These are phyloP conservation scores for Rhodofomes roseus DNA, from an alignment of 1,284 basidiomycete species.

Conservation along the genomic window DNA sequence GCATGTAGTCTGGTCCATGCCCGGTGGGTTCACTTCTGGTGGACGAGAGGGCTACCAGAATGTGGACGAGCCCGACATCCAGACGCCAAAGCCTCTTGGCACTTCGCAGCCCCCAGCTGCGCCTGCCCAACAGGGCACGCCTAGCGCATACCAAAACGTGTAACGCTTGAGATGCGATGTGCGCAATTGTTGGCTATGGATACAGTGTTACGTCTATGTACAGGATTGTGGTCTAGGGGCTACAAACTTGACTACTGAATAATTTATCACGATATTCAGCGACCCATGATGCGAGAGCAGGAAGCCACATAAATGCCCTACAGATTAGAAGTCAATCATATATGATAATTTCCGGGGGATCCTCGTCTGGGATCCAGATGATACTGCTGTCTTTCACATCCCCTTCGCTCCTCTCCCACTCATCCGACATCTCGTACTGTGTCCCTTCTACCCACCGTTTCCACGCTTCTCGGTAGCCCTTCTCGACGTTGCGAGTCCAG, in stretches of 20 bases:
- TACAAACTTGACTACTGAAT: constrained; percentile 1
- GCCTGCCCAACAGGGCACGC: constrained; percentile 25
- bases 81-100: constrained; percentile 31
- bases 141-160: constrained; percentile 53
- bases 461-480: constrained; percentile 49
- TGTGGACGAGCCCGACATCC: constrained; percentile 57
- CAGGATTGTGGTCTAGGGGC: not conserved
- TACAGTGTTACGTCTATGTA: constrained; percentile 7
- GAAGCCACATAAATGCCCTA: not conserved
- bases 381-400: constrained; percentile 33
- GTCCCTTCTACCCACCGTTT: constrained; percentile 51
- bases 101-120: constrained; percentile 20
- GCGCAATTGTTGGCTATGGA: constrained; percentile 2
- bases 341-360: constrained; percentile 17
- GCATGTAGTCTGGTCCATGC: constrained; percentile 77
- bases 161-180: constrained; percentile 20
- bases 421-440: constrained; percentile 38
- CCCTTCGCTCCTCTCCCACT: constrained; percentile 32
- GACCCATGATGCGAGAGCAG: not conserved
- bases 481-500: constrained; percentile 55
- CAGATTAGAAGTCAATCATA: constrained; percentile 11
- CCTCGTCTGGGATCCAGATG: constrained; percentile 41
- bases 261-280: not conserved
- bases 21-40: constrained; percentile 64
- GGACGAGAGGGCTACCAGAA: constrained; percentile 69